These are phyloP conservation scores for Ophiostoma fasciatum DNA, from an alignment of 2,329 filamentous ascomycete species.

Conservation along the genomic window DNA sequence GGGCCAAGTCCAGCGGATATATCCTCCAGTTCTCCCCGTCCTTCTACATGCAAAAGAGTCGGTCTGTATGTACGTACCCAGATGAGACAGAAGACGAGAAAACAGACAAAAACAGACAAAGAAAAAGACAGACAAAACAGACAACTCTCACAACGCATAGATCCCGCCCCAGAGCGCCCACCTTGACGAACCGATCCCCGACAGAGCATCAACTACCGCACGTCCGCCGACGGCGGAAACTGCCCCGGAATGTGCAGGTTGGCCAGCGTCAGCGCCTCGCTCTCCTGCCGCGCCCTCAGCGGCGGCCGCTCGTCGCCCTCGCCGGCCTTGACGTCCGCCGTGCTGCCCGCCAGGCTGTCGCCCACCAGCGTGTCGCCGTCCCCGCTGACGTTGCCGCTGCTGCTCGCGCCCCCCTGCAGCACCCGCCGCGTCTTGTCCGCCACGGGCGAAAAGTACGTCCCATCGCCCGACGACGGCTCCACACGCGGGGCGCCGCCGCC, in stretches of 20 bases:
- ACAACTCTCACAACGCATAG: too few relatives aligned
- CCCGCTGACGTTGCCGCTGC: background rate
- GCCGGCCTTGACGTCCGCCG: too few relatives aligned
- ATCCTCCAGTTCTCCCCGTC: too few relatives aligned
- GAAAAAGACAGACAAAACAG: too few relatives aligned
- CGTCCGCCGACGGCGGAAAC: constrained; percentile 19
- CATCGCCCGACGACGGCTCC: too few relatives aligned
- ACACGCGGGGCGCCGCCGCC: background rate
- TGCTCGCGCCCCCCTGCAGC: background rate
- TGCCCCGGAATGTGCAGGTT: constrained; percentile 56
- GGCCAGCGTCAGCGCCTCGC: constrained; percentile 38
- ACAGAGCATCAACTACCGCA: background rate
- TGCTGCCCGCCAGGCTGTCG: too few relatives aligned
- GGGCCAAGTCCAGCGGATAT: too few relatives aligned
- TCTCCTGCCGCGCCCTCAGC: constrained; percentile 21
- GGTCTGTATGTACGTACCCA: too few relatives aligned
- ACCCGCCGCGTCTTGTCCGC: background rate
- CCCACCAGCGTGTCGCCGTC: too few relatives aligned
- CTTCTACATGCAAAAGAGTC: too few relatives aligned
- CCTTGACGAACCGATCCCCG: too few relatives aligned
- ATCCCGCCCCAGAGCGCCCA: too few relatives aligned
- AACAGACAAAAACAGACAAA: background rate
- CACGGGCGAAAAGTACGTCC: background rate
- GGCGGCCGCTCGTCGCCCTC: constrained; percentile 2
- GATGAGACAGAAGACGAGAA: background rate